These are phyloP conservation scores for Ramularia endophylla DNA, from an alignment of 2,329 filamentous ascomycete genomes.

Conservation along the genomic window DNA sequence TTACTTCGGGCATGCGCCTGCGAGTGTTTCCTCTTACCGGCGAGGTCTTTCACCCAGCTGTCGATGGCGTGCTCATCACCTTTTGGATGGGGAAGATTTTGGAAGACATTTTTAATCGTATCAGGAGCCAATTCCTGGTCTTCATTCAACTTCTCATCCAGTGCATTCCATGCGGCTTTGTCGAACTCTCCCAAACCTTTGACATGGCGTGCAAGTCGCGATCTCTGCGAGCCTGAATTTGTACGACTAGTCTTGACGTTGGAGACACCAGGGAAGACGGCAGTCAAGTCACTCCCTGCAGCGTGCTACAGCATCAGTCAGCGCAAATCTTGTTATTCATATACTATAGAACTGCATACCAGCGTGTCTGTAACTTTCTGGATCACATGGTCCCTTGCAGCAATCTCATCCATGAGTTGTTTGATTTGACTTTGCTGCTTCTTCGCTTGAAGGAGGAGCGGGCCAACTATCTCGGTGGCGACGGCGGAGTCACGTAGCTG, in stretches of 20 bases:
- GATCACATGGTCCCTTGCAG: slow-evolving; percentile 55
- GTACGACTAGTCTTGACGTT: slow-evolving; percentile 42
- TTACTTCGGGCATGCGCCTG: no score
- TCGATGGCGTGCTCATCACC: slow-evolving; percentile 6
- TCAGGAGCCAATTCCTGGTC: slow-evolving; percentile 6
- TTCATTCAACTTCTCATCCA: background rate
- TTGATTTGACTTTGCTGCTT: slow-evolving; percentile 43
- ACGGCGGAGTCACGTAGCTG: slow-evolving; percentile 37
- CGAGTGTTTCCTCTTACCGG: slow-evolving; percentile 1
- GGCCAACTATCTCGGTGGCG: slow-evolving; percentile 47
- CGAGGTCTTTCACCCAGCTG: slow-evolving; percentile 32
- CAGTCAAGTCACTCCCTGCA: slow-evolving; percentile 49
- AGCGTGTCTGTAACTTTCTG: slow-evolving; percentile 54
- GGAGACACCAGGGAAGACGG: slow-evolving; percentile 51
- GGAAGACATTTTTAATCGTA: slow-evolving; percentile 13
- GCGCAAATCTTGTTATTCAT: no score
- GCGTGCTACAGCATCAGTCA: slow-evolving; percentile 32
- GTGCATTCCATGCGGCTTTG: slow-evolving; percentile 36
- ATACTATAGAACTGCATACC: background rate
- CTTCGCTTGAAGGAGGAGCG: slow-evolving; percentile 46
- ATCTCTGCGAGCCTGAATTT: slow-evolving; percentile 34
- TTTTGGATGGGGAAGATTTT: slow-evolving; percentile 8
- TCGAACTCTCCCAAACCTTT: slow-evolving; percentile 52
- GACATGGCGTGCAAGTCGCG: slow-evolving; percentile 49
- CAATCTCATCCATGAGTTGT: slow-evolving; percentile 45